A percentile compares a stretch with the other conserved stretches of the same genome.
Evolutionary conservation across 2,329 filamentous ascomycete species (phyloP).

Genomic region (Aureobasidium sp.): DNA sequence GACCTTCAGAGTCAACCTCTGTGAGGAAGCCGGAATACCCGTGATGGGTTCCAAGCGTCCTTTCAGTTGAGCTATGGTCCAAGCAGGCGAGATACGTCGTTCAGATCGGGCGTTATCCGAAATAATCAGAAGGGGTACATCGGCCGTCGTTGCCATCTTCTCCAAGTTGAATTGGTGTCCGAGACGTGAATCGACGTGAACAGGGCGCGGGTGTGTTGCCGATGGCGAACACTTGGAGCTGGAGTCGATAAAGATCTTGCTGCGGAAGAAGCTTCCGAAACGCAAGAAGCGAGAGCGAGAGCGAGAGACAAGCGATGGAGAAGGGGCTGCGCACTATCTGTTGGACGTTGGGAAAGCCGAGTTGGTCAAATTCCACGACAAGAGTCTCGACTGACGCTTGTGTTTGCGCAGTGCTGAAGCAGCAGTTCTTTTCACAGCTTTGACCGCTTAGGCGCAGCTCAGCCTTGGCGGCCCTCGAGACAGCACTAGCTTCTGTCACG

Average conservation of each 20-base stretch:
- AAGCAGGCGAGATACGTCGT: constrained; percentile 84
- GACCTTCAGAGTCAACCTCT: constrained; percentile 67
- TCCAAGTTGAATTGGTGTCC: neutral
- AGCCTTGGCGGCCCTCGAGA: constrained; percentile 7
- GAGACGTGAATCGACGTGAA: neutral
- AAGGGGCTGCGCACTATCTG: neutral
- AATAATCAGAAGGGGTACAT: constrained; percentile 67
- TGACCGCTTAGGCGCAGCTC: neutral
- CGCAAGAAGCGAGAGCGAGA: neutral
- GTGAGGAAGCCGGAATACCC: constrained; percentile 74
- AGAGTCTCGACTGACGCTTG: neutral
- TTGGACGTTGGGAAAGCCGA: neutral
- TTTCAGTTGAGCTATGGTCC: constrained; percentile 80
- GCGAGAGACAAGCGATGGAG: neutral
- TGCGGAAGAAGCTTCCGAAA: neutral
- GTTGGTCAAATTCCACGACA: neutral
- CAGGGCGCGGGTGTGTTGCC: neutral
- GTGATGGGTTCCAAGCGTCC: constrained; percentile 86
- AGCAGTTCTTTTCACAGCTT: neutral
- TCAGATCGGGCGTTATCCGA: constrained; percentile 77
- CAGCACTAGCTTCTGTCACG: neutral
- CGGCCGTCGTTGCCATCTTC: constrained; percentile 46
- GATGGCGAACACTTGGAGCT: neutral
- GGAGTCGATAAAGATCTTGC: neutral
- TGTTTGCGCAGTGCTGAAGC: neutral